Evolutionary conservation across 169 alveolate species (phyloP).

Genomic region (Plasmodium fragile): DNA sequence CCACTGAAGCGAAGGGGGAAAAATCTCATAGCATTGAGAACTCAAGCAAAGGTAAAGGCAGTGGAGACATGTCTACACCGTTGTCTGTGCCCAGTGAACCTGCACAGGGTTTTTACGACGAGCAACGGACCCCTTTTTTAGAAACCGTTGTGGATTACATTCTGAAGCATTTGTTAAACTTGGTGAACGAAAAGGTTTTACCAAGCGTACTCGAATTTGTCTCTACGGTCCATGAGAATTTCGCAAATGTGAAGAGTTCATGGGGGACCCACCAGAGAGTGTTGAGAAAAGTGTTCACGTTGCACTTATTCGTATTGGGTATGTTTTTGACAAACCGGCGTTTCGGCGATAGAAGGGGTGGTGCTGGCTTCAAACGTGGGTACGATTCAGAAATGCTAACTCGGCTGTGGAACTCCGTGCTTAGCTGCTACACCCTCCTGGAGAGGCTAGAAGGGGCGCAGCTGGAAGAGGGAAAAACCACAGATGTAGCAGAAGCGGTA

Average conservation of each 20-base stretch:
- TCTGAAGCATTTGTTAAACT: conserved; percentile 7
- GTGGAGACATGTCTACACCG: background rate
- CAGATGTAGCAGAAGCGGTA: background rate
- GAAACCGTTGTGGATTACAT: conserved; percentile 8
- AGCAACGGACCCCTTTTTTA: background rate
- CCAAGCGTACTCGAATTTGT: conserved; percentile 31
- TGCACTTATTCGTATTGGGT: conserved; percentile 30
- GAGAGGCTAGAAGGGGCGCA: conserved; percentile 15
- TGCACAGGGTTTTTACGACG: background rate
- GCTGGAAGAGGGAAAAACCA: background rate
- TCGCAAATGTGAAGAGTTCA: background rate
- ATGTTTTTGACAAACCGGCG: conserved; percentile 20
- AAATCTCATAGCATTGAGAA: background rate
- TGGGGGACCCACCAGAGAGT: background rate
- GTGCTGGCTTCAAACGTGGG: background rate
- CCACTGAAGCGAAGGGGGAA: background rate
- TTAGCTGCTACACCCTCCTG: conserved; percentile 38
- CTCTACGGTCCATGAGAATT: background rate
- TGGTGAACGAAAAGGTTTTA: conserved; percentile 27
- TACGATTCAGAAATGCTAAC: background rate
- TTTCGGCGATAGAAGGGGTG: background rate
- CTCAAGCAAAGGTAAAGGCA: background rate
- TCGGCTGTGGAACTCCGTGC: conserved; percentile 31
- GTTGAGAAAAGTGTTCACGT: conserved; percentile 22
- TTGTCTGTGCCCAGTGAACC: background rate